These are phyloP conservation scores for Scleroderma citrinum DNA, from an alignment of 768 basidiomycete species.

Conservation along the genomic window DNA sequence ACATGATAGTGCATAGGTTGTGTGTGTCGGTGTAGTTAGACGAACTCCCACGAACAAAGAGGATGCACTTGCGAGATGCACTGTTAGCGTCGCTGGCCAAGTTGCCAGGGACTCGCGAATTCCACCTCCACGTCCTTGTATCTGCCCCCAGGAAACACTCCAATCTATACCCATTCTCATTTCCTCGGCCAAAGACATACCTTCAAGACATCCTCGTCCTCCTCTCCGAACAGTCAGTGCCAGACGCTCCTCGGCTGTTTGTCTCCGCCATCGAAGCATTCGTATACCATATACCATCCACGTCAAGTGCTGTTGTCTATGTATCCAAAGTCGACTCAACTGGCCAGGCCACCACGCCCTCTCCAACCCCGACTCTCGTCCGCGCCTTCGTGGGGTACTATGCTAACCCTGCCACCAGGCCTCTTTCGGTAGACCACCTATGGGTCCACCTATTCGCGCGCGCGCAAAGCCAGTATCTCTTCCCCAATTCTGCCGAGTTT, in stretches of 20 bases:
- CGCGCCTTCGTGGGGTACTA: slow-evolving; percentile 61
- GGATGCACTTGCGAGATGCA: slow-evolving; percentile 52
- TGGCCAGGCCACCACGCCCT: slow-evolving; percentile 59
- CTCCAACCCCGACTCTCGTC: slow-evolving; percentile 68
- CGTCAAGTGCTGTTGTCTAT: slow-evolving; percentile 71
- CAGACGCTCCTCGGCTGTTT: slow-evolving; percentile 50
- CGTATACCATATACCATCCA: slow-evolving; percentile 68
- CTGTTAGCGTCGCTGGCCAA: slow-evolving; percentile 50
- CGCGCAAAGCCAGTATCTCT: slow-evolving; percentile 88
- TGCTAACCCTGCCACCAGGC: slow-evolving; percentile 55
- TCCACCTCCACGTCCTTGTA: slow-evolving; percentile 72
- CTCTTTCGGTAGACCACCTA: slow-evolving; percentile 48
- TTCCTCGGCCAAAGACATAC: slow-evolving; percentile 56
- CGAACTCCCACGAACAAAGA: slow-evolving; percentile 19
- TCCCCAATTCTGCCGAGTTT: slow-evolving; percentile 77
- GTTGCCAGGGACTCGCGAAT: slow-evolving; percentile 62
- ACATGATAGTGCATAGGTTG: not conserved
- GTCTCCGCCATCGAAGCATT: slow-evolving; percentile 76
- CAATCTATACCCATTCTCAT: slow-evolving; percentile 70
- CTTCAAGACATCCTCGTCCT: slow-evolving; percentile 76
- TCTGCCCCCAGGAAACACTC: slow-evolving; percentile 62
- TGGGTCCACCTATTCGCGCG: slow-evolving; percentile 90
- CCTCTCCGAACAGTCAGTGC: slow-evolving; percentile 54
- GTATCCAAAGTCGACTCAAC: slow-evolving; percentile 94
- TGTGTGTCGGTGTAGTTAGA: too few species aligned